Conservation (phyloP, 2,329 filamentous ascomycete genomes). For the Aspergillus alliaceus region DNA sequence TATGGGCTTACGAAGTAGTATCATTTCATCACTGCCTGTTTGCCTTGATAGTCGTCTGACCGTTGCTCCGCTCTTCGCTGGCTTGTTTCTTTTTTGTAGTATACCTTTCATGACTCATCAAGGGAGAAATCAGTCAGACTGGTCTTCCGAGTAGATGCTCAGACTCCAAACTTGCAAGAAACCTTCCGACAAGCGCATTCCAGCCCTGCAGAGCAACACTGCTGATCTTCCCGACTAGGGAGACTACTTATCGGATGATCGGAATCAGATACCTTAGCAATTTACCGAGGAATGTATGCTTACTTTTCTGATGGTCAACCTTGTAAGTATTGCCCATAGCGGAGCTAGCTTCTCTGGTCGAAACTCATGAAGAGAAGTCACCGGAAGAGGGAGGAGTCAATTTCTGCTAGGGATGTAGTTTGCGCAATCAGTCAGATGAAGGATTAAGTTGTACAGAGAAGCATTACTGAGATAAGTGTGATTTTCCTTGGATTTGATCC, state of each 20-base stretch:
- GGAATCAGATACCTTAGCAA: constrained; percentile 4
- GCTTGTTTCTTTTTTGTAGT: not conserved
- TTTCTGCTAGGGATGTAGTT: too few species aligned
- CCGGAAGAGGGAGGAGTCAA: too few species aligned
- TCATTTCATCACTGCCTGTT: not conserved
- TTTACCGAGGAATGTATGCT: constrained; percentile 21
- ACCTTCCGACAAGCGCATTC: constrained; percentile 5
- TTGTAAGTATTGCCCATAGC: not conserved
- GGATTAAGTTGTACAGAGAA: too few species aligned
- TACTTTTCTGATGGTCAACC: not conserved
- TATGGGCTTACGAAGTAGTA: not conserved
- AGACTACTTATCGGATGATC: not conserved
- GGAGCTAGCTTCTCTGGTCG: not conserved
- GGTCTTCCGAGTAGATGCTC: not conserved
- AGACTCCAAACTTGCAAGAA: not conserved
- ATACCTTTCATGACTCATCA: not conserved
- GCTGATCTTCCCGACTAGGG: not conserved
- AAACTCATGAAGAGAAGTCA: not conserved
- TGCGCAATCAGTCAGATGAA: too few species aligned
- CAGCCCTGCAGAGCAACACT: constrained; percentile 6
- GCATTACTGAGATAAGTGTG: too few species aligned
- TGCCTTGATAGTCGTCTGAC: not conserved
- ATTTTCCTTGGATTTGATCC: too few species aligned
- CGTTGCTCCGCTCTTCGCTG: not conserved
- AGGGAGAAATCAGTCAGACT: not conserved